Evolutionary conservation across 768 basidiomycete genomes (phyloP).

Genomic region (Lyophyllum shimeji): DNA sequence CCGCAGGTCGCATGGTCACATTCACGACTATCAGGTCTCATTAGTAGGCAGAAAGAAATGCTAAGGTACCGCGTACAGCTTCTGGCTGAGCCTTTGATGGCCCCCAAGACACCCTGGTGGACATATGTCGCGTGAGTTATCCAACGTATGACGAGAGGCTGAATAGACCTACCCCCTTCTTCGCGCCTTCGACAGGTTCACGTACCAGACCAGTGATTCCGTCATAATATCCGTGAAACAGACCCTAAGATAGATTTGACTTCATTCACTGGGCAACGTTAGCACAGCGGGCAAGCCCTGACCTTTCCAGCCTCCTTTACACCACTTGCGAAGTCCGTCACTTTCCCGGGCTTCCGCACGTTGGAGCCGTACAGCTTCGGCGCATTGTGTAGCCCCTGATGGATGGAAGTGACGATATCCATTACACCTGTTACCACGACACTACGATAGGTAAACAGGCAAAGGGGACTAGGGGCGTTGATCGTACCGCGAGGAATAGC

Average conservation of each 20-base stretch:
- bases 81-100: slow-evolving; percentile 33
- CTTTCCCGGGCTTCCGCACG: slow-evolving; percentile 37
- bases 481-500: slow-evolving; percentile 45
- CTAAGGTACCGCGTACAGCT: slow-evolving; percentile 28
- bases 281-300: background rate
- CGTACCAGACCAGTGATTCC: slow-evolving; percentile 34
- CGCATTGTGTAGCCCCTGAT: slow-evolving; percentile 45
- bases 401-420: slow-evolving; percentile 38
- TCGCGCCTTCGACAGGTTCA: slow-evolving; percentile 31
- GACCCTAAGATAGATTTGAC: slow-evolving; percentile 18
- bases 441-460: background rate
- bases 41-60: background rate
- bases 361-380: slow-evolving; percentile 39
- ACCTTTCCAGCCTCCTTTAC: slow-evolving; percentile 50
- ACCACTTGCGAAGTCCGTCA: slow-evolving; percentile 43
- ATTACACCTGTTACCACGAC: slow-evolving; percentile 33
- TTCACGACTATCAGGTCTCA: slow-evolving; percentile 25
- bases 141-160: background rate
- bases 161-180: slow-evolving; percentile 24
- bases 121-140: background rate
- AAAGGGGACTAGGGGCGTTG: background rate
- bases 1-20: slow-evolving; percentile 30
- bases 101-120: slow-evolving; percentile 30
- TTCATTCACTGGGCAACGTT: background rate
- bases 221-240: slow-evolving; percentile 35